Percentiles rank a stretch among this genome's conserved stretches.
phyloP scores from a whole-genome alignment of 495 filamentous ascomycete species.

The Chaetomidium leptoderma region DNA sequence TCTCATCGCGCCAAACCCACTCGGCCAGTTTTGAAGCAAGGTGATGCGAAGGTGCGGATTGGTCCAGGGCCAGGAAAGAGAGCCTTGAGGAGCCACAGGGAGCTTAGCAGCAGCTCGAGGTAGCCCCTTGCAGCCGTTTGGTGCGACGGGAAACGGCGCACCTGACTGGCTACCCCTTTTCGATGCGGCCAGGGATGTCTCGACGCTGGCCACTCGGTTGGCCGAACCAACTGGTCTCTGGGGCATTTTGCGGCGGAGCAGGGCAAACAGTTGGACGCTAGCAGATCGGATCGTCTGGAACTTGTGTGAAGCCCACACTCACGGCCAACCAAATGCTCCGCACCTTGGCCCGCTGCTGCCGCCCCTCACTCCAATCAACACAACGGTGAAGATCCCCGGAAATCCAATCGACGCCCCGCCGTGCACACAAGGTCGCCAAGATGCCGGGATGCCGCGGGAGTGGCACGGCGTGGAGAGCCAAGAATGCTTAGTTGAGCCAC shows the following conservation, averaged over 20 bases:
- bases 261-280: neutral
- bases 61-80: neutral
- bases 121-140: neutral
- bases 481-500: neutral
- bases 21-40: slow-evolving; percentile 6
- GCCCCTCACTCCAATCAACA: too few relatives aligned
- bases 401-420: too few relatives aligned
- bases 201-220: neutral
- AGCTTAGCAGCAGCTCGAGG: neutral
- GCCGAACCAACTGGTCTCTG: neutral
- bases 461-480: neutral
- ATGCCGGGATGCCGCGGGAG: neutral
- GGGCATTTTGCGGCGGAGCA: neutral
- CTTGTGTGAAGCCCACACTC: neutral
- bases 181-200: neutral
- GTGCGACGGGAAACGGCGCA: neutral
- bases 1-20: neutral
- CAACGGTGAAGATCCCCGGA: too few relatives aligned
- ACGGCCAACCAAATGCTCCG: neutral
- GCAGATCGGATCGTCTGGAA: neutral
- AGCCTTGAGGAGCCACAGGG: neutral
- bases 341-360: neutral
- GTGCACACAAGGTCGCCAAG: too few relatives aligned
- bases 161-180: neutral
- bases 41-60: slow-evolving; percentile 10